These are phyloP conservation scores for Coniella lustricola DNA, from an alignment of 2,329 filamentous ascomycete species.

Conservation along the genomic window DNA sequence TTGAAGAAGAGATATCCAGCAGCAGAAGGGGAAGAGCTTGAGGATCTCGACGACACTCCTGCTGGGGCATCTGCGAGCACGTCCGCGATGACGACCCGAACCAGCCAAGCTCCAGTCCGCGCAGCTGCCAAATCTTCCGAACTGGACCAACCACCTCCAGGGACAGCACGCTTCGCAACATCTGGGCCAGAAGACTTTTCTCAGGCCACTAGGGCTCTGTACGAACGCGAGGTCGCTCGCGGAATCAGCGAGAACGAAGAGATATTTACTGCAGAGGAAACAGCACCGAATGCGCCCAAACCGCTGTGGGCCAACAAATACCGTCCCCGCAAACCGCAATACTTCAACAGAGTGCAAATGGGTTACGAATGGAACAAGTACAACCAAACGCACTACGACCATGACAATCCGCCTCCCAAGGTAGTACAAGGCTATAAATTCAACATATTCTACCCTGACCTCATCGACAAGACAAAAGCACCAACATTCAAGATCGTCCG, in stretches of 20 bases:
- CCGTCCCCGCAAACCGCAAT: constrained; percentile 82
- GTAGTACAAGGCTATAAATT: constrained; percentile 99
- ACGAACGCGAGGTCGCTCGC: constrained; percentile 86
- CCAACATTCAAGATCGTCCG: constrained; percentile 95
- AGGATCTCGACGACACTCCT: constrained; percentile 25
- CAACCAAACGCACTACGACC: constrained; percentile 98
- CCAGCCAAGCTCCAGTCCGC: constrained; percentile 19
- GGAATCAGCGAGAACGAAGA: constrained; percentile 93
- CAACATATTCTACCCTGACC: constrained; percentile 97
- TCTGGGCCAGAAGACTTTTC: constrained; percentile 73
- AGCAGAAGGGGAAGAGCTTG: constrained; percentile 50
- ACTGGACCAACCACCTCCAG: constrained; percentile 38
- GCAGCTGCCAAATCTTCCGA: constrained; percentile 20
- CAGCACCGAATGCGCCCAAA: constrained; percentile 55
- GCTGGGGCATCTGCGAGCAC: constrained; percentile 29
- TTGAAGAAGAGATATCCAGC: constrained; percentile 57
- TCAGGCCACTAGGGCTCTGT: constrained; percentile 78
- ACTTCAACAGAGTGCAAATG: constrained; percentile 98
- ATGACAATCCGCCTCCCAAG: constrained; percentile 95
- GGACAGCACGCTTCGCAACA: constrained; percentile 62
- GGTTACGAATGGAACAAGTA: constrained; percentile 99
- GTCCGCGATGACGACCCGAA: constrained; percentile 18
- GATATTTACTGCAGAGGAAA: constrained; percentile 86
- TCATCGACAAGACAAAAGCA: constrained; percentile 89
- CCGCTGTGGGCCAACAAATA: constrained; percentile 81